Evolutionary conservation across 2,329 filamentous ascomycete species (phyloP).

Genomic region (Ophiostoma sp.): DNA sequence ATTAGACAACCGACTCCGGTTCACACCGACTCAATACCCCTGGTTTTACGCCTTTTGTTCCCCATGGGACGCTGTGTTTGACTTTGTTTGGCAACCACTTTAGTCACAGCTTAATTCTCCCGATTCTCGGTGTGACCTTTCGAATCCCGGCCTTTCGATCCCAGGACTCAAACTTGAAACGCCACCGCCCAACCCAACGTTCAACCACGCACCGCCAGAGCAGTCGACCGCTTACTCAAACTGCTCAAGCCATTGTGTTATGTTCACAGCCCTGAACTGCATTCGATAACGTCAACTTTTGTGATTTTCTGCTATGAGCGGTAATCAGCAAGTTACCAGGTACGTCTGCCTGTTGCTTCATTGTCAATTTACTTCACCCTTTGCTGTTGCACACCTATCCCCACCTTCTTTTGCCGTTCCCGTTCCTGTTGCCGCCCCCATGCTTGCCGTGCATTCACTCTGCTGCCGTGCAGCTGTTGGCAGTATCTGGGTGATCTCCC

Average conservation of each 20-base stretch:
- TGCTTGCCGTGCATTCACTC: constrained; percentile 22
- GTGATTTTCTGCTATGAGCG: constrained; percentile 55
- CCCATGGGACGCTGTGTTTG: constrained; percentile 3
- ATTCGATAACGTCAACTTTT: constrained; percentile 14
- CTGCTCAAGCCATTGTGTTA: constrained; percentile 9
- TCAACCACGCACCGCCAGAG: not conserved
- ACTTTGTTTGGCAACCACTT: constrained; percentile 8
- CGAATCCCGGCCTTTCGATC: not conserved
- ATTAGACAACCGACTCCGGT: constrained; percentile 19
- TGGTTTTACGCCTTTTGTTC: not conserved
- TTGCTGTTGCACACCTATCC: constrained; percentile 1
- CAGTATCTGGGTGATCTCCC: constrained; percentile 21
- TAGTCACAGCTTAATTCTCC: not conserved
- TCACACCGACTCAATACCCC: constrained; percentile 17
- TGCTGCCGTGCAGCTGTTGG: constrained; percentile 22
- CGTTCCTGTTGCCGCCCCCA: constrained; percentile 17
- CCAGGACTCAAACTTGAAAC: not conserved
- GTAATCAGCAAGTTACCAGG: constrained; percentile 54
- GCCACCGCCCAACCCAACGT: not conserved
- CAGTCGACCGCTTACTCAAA: not conserved
- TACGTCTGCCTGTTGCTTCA: constrained; percentile 19
- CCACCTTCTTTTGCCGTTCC: not conserved
- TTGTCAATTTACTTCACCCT: not conserved
- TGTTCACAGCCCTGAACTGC: constrained; percentile 16
- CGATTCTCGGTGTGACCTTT: not conserved